Percentiles rank a stretch among this genome's conserved stretches.
phyloP scores from a whole-genome alignment of 495 filamentous ascomycete genomes.

The Penicillium nucicola region DNA sequence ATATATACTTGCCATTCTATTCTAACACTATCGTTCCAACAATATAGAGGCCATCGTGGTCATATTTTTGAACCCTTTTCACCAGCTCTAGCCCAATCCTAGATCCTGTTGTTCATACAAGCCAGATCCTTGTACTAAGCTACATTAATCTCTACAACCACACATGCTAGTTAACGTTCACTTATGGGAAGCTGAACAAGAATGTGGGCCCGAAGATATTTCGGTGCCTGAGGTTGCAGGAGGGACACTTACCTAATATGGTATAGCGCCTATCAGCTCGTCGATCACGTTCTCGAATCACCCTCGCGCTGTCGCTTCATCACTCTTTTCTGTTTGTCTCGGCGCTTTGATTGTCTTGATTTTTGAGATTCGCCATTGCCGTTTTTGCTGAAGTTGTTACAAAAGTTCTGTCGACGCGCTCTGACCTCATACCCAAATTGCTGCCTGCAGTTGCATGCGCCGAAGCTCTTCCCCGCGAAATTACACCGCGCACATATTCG shows the following conservation, averaged over 20 bases:
- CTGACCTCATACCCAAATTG: slow-evolving; percentile 11
- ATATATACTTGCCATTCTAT: too few relatives aligned
- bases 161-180: too few relatives aligned
- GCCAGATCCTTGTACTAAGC: too few relatives aligned
- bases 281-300: slow-evolving; percentile 30
- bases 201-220: too few relatives aligned
- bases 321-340: slow-evolving; percentile 6
- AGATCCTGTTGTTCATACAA: too few relatives aligned
- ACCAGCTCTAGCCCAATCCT: too few relatives aligned
- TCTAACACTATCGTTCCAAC: too few relatives aligned
- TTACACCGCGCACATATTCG: slow-evolving; percentile 25
- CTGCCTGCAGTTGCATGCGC: slow-evolving; percentile 36
- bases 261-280: slow-evolving; percentile 27
- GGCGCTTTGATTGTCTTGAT: slow-evolving; percentile 4
- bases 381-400: slow-evolving; percentile 5
- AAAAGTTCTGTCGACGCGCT: background rate
- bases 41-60: too few relatives aligned
- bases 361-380: slow-evolving; percentile 6
- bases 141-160: too few relatives aligned
- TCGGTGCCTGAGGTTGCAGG: too few relatives aligned
- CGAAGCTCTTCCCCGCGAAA: slow-evolving; percentile 37
- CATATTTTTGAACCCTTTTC: too few relatives aligned
- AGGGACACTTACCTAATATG: slow-evolving; percentile 14
- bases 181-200: too few relatives aligned
- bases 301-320: slow-evolving; percentile 9